These are phyloP conservation scores for Eimeria praecox DNA, from an alignment of 169 alveolate genomes.

Conservation along the genomic window DNA sequence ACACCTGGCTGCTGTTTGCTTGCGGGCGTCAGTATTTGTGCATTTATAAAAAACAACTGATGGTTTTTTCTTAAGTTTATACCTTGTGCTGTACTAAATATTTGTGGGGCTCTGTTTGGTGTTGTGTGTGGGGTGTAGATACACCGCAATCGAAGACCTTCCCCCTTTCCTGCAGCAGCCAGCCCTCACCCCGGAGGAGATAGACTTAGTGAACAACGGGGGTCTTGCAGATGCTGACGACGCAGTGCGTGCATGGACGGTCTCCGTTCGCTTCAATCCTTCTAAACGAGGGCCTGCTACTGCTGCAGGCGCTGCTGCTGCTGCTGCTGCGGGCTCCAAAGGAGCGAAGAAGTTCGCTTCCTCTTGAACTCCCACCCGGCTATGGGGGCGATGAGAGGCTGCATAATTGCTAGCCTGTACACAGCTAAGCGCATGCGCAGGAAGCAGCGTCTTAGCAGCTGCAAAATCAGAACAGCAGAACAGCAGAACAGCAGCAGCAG, in stretches of 20 bases:
- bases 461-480: background rate
- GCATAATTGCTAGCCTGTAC: too few species aligned
- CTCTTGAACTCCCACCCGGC: background rate
- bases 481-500: background rate
- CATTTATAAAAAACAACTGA: too few species aligned
- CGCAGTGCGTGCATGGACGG: conserved; percentile 33
- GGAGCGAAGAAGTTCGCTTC: background rate
- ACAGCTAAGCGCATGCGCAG: too few species aligned
- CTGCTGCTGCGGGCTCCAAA: background rate
- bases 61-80: too few species aligned
- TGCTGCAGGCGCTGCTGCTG: background rate
- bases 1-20: too few species aligned
- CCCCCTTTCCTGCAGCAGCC: conserved; percentile 52
- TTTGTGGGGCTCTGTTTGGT: too few species aligned
- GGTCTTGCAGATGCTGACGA: conserved; percentile 8
- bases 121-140: conserved; percentile 3
- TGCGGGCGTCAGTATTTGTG: too few species aligned
- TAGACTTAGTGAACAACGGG: conserved; percentile 10
- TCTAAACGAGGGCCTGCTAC: too few species aligned
- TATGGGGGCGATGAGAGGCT: too few species aligned
- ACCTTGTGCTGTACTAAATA: too few species aligned
- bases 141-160: conserved; percentile 10
- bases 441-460: background rate
- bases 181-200: conserved; percentile 32
- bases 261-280: conserved; percentile 23